Conservation (phyloP, 2,329 filamentous ascomycete species). For the Huntiella omanensis region DNA sequence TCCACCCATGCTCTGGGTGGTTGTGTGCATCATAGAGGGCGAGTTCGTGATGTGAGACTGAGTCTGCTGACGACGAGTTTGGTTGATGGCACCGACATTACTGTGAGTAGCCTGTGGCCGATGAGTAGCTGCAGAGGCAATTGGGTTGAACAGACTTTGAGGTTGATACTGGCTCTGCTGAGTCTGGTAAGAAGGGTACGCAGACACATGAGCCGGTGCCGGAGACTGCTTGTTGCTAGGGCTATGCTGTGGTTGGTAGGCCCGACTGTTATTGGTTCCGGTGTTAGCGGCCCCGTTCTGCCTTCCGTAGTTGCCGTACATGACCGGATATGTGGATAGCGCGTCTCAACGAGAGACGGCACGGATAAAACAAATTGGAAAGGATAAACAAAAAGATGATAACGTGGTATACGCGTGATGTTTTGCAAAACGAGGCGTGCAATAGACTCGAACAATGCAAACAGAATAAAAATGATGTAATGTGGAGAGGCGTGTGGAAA, state of each 20-base stretch:
- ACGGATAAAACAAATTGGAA: no score
- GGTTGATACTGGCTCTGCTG: constrained; percentile 28
- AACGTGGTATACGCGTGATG: no score
- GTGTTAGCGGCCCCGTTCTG: no score
- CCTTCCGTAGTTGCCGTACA: no score
- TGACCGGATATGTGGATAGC: no score
- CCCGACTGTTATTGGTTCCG: background rate
- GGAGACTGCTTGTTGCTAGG: constrained; percentile 37
- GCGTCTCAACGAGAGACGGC: no score
- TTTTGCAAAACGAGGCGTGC: no score
- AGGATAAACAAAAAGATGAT: no score
- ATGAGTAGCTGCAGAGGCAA: constrained; percentile 30
- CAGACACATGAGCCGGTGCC: constrained; percentile 33
- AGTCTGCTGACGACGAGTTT: constrained; percentile 12
- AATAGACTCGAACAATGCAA: no score
- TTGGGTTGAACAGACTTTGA: constrained; percentile 33
- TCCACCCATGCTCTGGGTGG: constrained; percentile 12
- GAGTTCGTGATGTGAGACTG: constrained; percentile 21
- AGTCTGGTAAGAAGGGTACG: constrained; percentile 36
- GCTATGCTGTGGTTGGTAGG: constrained; percentile 22
- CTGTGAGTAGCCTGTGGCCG: constrained; percentile 27
- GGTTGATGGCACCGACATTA: constrained; percentile 27
- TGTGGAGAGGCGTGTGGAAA: no score
- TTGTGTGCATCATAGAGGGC: constrained; percentile 16
- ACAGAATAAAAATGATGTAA: no score